A percentile compares a stretch with the other conserved stretches of the same genome.
phyloP scores from a whole-genome alignment of 306 rosid species.

The Cucumis melo region DNA sequence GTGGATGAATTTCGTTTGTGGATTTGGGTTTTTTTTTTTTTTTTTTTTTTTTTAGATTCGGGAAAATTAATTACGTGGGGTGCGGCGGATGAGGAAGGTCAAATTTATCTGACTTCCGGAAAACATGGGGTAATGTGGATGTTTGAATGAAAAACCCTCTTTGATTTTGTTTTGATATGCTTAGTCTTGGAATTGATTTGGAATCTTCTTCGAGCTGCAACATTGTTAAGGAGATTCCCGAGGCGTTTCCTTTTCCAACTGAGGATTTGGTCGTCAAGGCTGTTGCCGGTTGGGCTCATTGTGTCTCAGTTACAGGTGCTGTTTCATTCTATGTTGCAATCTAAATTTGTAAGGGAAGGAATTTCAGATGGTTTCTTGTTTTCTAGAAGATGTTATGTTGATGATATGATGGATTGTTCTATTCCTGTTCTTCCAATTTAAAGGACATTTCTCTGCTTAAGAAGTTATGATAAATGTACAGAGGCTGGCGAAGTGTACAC shows the following conservation, averaged over 20 bases:
- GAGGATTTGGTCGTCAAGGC: slow-evolving; percentile 55
- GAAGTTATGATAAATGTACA: slow-evolving; percentile 15
- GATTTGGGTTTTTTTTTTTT: not conserved
- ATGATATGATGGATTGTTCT: not conserved
- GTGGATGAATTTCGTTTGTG: not conserved
- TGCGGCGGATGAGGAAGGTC: slow-evolving; percentile 60
- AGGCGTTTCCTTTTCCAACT: slow-evolving; percentile 50
- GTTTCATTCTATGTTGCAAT: not conserved
- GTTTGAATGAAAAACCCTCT: not conserved
- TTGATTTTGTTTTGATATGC: not conserved
- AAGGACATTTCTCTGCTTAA: not conserved
- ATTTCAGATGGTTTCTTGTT: not conserved
- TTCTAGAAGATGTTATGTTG: not conserved
- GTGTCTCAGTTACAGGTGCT: slow-evolving; percentile 58
- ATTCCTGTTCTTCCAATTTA: not conserved
- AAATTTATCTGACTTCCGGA: slow-evolving; percentile 54
- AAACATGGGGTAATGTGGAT: slow-evolving; percentile 66
- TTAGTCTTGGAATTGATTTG: slow-evolving; percentile 31
- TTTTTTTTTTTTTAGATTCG: slow-evolving; percentile 37
- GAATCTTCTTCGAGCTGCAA: slow-evolving; percentile 20
- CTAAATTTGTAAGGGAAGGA: not conserved
- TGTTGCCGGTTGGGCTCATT: slow-evolving; percentile 93
- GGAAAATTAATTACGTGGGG: slow-evolving; percentile 91
- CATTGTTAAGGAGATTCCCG: slow-evolving; percentile 67
- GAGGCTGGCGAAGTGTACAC: slow-evolving; percentile 59